A percentile compares a stretch with the other conserved stretches of the same genome.
phyloP scores from a whole-genome alignment of 1,139 yeast species.

The Candida sanyaensis region DNA sequence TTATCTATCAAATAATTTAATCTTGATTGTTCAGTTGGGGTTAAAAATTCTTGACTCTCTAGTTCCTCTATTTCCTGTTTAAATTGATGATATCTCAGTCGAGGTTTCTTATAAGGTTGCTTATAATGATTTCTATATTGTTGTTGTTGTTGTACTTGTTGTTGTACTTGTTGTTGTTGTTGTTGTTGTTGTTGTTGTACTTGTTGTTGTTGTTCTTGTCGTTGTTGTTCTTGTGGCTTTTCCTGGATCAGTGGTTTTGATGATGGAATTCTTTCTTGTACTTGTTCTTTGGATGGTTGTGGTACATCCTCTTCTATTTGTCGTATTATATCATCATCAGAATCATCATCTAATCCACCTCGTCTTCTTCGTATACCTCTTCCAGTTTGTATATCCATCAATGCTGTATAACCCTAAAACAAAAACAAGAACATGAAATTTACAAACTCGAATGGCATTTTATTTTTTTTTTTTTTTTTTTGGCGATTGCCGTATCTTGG shows the following conservation, averaged over 20 bases:
- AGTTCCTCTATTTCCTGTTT: conserved; percentile 47
- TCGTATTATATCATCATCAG: background rate
- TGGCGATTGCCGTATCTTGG: too few species aligned
- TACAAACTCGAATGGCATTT: background rate
- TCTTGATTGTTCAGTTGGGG: conserved; percentile 8
- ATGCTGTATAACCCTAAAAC: background rate
- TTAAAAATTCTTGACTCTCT: conserved; percentile 25
- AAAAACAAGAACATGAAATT: background rate
- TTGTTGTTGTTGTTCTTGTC: background rate
- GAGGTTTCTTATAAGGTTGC: conserved; percentile 7
- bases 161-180: background rate
- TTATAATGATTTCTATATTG: background rate
- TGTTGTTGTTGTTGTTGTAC: conserved; percentile 1
- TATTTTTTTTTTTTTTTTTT: background rate
- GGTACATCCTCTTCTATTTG: background rate
- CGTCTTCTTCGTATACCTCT: conserved; percentile 22
- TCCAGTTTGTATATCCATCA: conserved; percentile 17
- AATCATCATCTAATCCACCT: conserved; percentile 1
- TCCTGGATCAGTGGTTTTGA: background rate
- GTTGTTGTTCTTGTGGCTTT: too few species aligned
- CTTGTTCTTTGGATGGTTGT: background rate
- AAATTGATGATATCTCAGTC: conserved; percentile 47
- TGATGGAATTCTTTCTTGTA: background rate
- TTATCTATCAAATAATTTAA: conserved; percentile 5
- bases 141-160: background rate